Evolutionary conservation across 352 stramenopile genomes (phyloP), one percentile per base, ranked within the genome.

Genomic region (Pythium sukuiense): DNA sequence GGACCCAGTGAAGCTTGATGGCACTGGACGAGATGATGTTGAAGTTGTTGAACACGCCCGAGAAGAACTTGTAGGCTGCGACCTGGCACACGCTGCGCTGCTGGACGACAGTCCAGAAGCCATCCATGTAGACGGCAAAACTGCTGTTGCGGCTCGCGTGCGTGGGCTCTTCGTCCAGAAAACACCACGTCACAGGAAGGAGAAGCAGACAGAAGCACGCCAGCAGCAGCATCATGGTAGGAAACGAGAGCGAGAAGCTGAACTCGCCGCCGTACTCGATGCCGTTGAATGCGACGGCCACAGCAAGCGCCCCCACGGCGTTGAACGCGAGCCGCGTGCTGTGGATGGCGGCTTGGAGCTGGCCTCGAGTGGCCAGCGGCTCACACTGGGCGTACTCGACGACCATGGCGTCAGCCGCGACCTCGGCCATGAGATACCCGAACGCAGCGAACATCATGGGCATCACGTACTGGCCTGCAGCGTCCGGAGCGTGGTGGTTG

Each of bases 391-490:
- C 71, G 45, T 79, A 74, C 68, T 91, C 80, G 11, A 93, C 82
- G 6, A 85, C 73, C 32, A 91, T 72, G 0, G 86, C 80, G 30
- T 92, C 83, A 2, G 80, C 73, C 2, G 81, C 69, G 8, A 88
- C 80, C 32, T 92, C 80, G 3, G 76, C 63, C 24, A 89, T 45
- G 13, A 92, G 61, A 65, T 85, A 92, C 11, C 84, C 81, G 53
- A 90, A 85, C 0, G 80, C 67, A n/a, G 80, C 76, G 29, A 90
- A 67, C 82, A 89, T 90, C 81, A 91, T 89, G 16, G 74, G 77
- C 43, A 90, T 71, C 26, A 92, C 74, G 49, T 87, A 89, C 37
- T 72, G 74, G 29, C 67, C 71, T 3, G 76, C 81, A 1, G 71
- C 27, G 43, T 67, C 39, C 35, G 59, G 62, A 2, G 71, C 67